Evolutionary conservation across 306 rosid species (phyloP), one percentile per base, ranked within the genome.

Genomic region (Bauhinia variegata): DNA sequence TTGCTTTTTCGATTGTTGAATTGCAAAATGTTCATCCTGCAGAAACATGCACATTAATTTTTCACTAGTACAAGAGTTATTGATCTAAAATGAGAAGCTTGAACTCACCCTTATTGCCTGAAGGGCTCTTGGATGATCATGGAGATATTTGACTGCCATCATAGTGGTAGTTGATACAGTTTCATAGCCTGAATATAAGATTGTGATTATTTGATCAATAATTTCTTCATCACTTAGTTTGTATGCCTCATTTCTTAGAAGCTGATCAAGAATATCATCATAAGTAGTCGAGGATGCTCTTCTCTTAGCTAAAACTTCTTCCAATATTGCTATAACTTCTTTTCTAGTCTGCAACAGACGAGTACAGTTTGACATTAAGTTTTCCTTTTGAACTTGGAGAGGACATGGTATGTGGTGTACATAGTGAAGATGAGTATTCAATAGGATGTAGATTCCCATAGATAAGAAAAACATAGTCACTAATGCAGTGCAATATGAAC

Each of bases 151-250:
- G 54, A 87, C 75, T 54, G 88, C 80, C 97, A 90, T 90, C 95
- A 90, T 87, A n/a, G 95, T 75, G 14, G 95, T 87, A 1, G 87
- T 82, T 6, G 97, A 90, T 46, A 90, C 97, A 17, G 95, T 90
- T 79, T 90, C 97, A 54, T 82, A 90, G n/a, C 97, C 92, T 1
- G 97, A 90, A 46, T 90, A 84, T 60, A 90, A 30, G 17, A 90
- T 57, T 11, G 95, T 82, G 43, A 87, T 78, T 8, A 90, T 74
- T 10, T 84, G 92, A 66, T 90, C 97, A 36, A 84, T 78, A 14
- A 87, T 69, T 28, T 90, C 88, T 47, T 87, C 95, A 32, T 90
- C 97, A 17, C 17, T 65, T 1, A 90, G 83, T 30, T 80, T 70
- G 68, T 82, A 53, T 9, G 78, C 89, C 17, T 90, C 82, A 10